Evolutionary conservation across 2,329 filamentous ascomycete species (phyloP), one percentile per base, ranked within the genome.

Genomic region (Aspergillus unguis): DNA sequence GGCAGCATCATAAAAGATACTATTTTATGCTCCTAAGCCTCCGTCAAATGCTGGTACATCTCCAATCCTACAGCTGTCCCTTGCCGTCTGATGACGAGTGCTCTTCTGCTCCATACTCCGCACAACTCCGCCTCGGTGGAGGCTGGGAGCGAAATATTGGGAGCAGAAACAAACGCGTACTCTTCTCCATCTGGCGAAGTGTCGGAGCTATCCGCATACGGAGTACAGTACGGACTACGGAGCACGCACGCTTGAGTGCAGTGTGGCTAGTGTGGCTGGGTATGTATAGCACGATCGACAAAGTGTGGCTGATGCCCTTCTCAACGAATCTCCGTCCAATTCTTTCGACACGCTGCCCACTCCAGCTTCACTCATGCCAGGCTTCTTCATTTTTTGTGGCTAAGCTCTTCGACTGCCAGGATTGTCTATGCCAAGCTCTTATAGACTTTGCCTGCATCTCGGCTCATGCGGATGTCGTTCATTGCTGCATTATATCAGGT

Each of bases 111-210:
- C 45, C 36, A 48, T 52, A 35, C 31, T 38, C 36, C 36, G 25
- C 27, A 17, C 27, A 49, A 41, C 51, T 54, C 52, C 55, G 55
- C 55, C 55, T 42, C 36, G 50, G 50, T 54, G 48, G 54, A 56
- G 50, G 44, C 32, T 44, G n/a, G 9, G 23, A 41, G 17, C 37
- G 17, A 35, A 6, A 35, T 36, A 36, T 48, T 48, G 23, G 6
- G 41, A 37, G 41, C 26, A 36, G 17, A 26, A 41, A 41, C 38
- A 38, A 46, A 41, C 37, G 32, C 33, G 42, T 42, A 27, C 8
- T 27, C n/a, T 11, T 28, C 25, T 48, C 4, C n/a, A 6, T 50
- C 27, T 40, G 33, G 28, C 40, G 35, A 38, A 37, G 32, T 44
- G n/a, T 23, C 36, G 36, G 36, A 38, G 36, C 6, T 7, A 44